phyloP scores from a whole-genome alignment of 345 rosid species.

The Gossypium arboreum region DNA sequence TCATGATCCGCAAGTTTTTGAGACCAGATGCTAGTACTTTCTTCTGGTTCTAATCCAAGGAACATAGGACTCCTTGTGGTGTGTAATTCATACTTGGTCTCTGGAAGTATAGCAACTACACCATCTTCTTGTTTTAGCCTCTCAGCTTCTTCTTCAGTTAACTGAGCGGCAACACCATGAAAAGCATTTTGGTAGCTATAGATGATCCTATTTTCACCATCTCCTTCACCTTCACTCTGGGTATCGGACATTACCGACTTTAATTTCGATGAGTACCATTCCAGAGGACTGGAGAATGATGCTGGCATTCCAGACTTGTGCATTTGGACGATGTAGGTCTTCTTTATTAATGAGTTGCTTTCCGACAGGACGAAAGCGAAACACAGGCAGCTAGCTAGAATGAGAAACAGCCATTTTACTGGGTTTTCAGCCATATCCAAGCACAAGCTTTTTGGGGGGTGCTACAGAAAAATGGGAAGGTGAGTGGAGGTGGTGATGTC shows the following conservation, averaged over 20 bases:
- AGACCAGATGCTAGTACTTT: slow-evolving; percentile 43
- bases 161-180: slow-evolving; percentile 62
- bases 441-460: not conserved
- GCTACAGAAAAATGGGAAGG: slow-evolving; percentile 1
- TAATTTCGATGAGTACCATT: slow-evolving; percentile 77
- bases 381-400: slow-evolving; percentile 26
- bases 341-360: slow-evolving; percentile 29
- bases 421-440: slow-evolving; percentile 37
- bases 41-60: slow-evolving; percentile 55
- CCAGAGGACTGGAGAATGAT: slow-evolving; percentile 45
- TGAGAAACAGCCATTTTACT: slow-evolving; percentile 39
- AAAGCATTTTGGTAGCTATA: slow-evolving; percentile 62
- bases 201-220: slow-evolving; percentile 45
- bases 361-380: slow-evolving; percentile 32
- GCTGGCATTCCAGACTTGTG: slow-evolving; percentile 75
- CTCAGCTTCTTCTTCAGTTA: slow-evolving; percentile 51
- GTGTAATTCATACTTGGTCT: slow-evolving; percentile 55
- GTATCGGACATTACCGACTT: slow-evolving; percentile 37
- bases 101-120: slow-evolving; percentile 53
- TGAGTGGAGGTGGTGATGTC: not conserved
- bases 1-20: slow-evolving; percentile 50
- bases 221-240: slow-evolving; percentile 28
- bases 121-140: slow-evolving; percentile 51
- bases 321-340: slow-evolving; percentile 80
- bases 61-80: slow-evolving; percentile 75